Conservation (phyloP, 2,329 filamentous ascomycete genomes). For the Ophiosphaerella narmari region DNA sequence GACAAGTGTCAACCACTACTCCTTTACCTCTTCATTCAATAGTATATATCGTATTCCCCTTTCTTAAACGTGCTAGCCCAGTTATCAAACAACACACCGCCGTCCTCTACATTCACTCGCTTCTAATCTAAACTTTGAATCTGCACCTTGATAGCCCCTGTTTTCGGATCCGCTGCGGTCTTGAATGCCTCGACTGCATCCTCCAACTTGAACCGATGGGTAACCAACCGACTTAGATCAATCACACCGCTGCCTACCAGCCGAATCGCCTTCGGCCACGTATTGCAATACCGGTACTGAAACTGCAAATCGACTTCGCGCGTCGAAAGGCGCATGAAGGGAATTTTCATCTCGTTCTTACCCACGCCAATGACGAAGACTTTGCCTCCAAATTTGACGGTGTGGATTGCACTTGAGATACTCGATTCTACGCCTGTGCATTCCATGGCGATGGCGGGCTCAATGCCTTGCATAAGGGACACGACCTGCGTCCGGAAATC, state of each 20-base stretch:
- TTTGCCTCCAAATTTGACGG: slow-evolving; percentile 91
- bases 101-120: no score
- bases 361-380: slow-evolving; percentile 97
- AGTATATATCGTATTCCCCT: no score
- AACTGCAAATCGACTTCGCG: slow-evolving; percentile 94
- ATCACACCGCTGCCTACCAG: slow-evolving; percentile 84
- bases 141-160: slow-evolving; percentile 93
- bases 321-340: slow-evolving; percentile 91
- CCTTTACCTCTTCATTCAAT: no score
- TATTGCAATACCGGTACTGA: slow-evolving; percentile 96
- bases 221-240: slow-evolving; percentile 80
- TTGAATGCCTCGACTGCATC: slow-evolving; percentile 87
- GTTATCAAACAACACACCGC: no score
- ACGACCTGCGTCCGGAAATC: slow-evolving; percentile 73
- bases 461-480: slow-evolving; percentile 72
- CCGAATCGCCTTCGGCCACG: slow-evolving; percentile 91
- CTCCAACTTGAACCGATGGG: slow-evolving; percentile 83
- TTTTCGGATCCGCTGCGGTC: slow-evolving; percentile 83
- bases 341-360: slow-evolving; percentile 92
- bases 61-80: no score
- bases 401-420: slow-evolving; percentile 84
- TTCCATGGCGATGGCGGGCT: slow-evolving; percentile 83
- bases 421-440: slow-evolving; percentile 94
- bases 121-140: slow-evolving; percentile 68
- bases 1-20: no score